phyloP scores from a whole-genome alignment of 2,329 filamentous ascomycete species.

The Pseudopithomyces chartarum region DNA sequence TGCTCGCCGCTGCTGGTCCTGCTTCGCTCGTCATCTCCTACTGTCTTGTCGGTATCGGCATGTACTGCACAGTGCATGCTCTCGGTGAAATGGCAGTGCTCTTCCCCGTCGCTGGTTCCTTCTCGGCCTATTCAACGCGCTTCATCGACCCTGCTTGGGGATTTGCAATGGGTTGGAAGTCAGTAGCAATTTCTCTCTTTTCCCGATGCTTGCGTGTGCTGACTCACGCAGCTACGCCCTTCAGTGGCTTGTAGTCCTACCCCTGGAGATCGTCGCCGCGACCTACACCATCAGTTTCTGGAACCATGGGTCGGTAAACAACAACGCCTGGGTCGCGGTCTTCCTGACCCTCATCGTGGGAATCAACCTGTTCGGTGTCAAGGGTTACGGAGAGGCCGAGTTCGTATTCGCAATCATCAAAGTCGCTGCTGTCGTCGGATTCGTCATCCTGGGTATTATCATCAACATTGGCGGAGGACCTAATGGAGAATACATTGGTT shows the following conservation, averaged over 20 bases:
- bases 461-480: conserved; percentile 76
- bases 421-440: conserved; percentile 82
- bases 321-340: conserved; percentile 74
- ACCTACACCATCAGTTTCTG: conserved; percentile 85
- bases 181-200: conserved; percentile 18
- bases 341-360: conserved; percentile 76
- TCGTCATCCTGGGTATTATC: conserved; percentile 86
- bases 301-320: conserved; percentile 60
- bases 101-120: conserved; percentile 90
- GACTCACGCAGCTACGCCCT: conserved; percentile 65
- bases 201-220: conserved; percentile 11
- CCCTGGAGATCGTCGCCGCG: conserved; percentile 85
- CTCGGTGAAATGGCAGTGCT: conserved; percentile 89
- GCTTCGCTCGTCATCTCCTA: conserved; percentile 43
- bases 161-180: conserved; percentile 92
- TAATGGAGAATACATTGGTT: conserved; percentile 75
- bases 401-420: conserved; percentile 89
- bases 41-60: conserved; percentile 77
- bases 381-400: conserved; percentile 87
- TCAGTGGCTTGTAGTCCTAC: conserved; percentile 84
- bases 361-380: conserved; percentile 73
- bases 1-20: conserved; percentile 46
- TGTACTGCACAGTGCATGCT: conserved; percentile 90
- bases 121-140: conserved; percentile 87
- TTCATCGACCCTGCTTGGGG: conserved; percentile 95